These are phyloP conservation scores for Phytophthora palmivora DNA, from an alignment of 352 stramenopile species.

Conservation along the genomic window DNA sequence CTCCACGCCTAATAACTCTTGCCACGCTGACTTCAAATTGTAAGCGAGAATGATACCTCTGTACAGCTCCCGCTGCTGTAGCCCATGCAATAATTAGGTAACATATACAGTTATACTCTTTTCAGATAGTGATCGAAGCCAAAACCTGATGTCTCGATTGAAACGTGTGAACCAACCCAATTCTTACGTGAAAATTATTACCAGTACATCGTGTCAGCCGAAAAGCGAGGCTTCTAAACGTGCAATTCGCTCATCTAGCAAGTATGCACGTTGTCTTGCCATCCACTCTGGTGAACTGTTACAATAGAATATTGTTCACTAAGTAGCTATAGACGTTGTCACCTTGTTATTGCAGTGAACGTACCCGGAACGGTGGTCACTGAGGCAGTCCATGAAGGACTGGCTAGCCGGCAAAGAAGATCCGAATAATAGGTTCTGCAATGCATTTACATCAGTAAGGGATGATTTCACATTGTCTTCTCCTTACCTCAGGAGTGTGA, in stretches of 20 bases:
- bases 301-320: background rate
- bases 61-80: too few relatives aligned
- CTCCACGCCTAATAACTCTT: too few relatives aligned
- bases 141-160: too few relatives aligned
- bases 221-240: constrained; percentile 53
- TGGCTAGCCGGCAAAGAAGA: constrained; percentile 56
- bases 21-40: too few relatives aligned
- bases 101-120: too few relatives aligned
- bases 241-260: constrained; percentile 52
- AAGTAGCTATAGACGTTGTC: background rate
- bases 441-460: too few relatives aligned
- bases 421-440: constrained; percentile 54
- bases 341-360: background rate
- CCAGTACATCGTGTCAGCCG: constrained; percentile 4
- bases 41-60: too few relatives aligned
- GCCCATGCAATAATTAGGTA: too few relatives aligned
- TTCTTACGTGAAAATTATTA: too few relatives aligned
- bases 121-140: too few relatives aligned
- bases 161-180: too few relatives aligned
- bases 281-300: constrained; percentile 58
- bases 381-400: constrained; percentile 64
- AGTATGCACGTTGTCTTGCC: constrained; percentile 40
- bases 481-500: constrained; percentile 61
- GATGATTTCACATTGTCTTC: background rate
- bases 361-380: constrained; percentile 54